Evolutionary conservation across 2,329 filamentous ascomycete species (phyloP).

Genomic region (Ustulina deusta): DNA sequence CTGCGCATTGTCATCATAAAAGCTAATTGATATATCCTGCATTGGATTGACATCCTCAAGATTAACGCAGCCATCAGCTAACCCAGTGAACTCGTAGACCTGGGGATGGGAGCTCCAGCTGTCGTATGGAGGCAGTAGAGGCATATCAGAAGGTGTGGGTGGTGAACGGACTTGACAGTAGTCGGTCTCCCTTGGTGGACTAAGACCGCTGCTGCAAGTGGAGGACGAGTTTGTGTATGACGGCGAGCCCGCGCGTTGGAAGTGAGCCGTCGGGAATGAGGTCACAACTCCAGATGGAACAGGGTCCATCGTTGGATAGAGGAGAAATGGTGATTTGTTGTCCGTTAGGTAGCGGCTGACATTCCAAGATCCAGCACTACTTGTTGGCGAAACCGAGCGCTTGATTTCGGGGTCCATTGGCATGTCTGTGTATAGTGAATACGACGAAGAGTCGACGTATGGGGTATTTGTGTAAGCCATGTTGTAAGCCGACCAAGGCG

Average conservation of each 20-base stretch:
- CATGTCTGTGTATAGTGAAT: slow-evolving; percentile 37
- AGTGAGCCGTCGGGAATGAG: slow-evolving; percentile 40
- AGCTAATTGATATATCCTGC: slow-evolving; percentile 48
- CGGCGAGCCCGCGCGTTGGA: slow-evolving; percentile 53
- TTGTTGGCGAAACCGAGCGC: slow-evolving; percentile 39
- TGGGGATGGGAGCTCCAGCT: slow-evolving; percentile 46
- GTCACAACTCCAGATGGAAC: slow-evolving; percentile 37
- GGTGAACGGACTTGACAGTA: slow-evolving; percentile 53
- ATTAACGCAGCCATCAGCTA: slow-evolving; percentile 52
- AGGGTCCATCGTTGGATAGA: slow-evolving; percentile 38
- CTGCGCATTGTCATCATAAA: slow-evolving; percentile 48
- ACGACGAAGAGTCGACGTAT: slow-evolving; percentile 36
- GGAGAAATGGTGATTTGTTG: slow-evolving; percentile 47
- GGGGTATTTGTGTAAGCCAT: slow-evolving; percentile 33
- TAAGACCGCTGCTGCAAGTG: slow-evolving; percentile 54
- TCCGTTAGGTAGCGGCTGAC: slow-evolving; percentile 49
- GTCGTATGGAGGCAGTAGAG: slow-evolving; percentile 51
- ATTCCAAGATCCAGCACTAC: slow-evolving; percentile 39
- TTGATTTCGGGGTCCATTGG: slow-evolving; percentile 48
- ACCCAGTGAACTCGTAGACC: slow-evolving; percentile 48
- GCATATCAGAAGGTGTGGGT: slow-evolving; percentile 54
- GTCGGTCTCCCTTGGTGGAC: slow-evolving; percentile 57
- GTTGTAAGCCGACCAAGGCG: slow-evolving; percentile 8
- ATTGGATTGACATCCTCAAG: slow-evolving; percentile 51
- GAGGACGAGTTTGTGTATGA: slow-evolving; percentile 55